Evolutionary conservation across 495 filamentous ascomycete species (phyloP).

Genomic region (Penicillium pancosmium): DNA sequence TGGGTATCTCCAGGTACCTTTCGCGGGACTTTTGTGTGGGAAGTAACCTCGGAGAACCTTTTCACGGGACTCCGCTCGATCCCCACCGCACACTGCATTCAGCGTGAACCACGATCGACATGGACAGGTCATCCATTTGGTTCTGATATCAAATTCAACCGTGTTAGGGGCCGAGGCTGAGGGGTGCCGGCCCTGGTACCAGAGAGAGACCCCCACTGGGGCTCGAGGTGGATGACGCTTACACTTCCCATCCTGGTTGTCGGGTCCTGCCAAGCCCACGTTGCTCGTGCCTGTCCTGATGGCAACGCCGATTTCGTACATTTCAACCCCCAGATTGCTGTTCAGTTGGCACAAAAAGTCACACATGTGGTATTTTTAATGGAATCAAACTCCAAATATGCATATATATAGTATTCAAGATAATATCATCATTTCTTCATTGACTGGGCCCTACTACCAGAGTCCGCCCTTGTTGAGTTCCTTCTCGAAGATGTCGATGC

Average conservation of each 20-base stretch:
- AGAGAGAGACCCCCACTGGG: neutral
- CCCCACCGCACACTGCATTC: slow-evolving; percentile 5
- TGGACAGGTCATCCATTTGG: slow-evolving; percentile 1
- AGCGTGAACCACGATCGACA: slow-evolving; percentile 4
- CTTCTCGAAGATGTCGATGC: slow-evolving; percentile 39
- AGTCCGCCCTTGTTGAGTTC: slow-evolving; percentile 19
- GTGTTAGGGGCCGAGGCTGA: neutral
- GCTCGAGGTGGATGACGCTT: slow-evolving; percentile 23
- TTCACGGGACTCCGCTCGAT: slow-evolving; percentile 6
- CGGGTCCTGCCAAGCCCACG: slow-evolving; percentile 22
- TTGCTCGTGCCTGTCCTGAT: slow-evolving; percentile 4
- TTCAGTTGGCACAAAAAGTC: no score
- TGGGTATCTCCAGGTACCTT: slow-evolving; percentile 14
- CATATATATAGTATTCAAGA: neutral
- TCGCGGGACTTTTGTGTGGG: neutral
- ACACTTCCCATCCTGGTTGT: slow-evolving; percentile 20
- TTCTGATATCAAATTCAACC: slow-evolving; percentile 20
- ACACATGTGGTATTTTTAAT: no score
- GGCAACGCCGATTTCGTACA: neutral
- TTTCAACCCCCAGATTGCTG: neutral
- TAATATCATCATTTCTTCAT: neutral
- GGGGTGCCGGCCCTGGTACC: neutral
- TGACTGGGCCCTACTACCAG: neutral
- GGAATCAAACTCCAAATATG: no score
- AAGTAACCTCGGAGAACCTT: slow-evolving; percentile 17